These are phyloP conservation scores for Aspergillus asperescens DNA, from an alignment of 495 filamentous ascomycete species.

Conservation along the genomic window DNA sequence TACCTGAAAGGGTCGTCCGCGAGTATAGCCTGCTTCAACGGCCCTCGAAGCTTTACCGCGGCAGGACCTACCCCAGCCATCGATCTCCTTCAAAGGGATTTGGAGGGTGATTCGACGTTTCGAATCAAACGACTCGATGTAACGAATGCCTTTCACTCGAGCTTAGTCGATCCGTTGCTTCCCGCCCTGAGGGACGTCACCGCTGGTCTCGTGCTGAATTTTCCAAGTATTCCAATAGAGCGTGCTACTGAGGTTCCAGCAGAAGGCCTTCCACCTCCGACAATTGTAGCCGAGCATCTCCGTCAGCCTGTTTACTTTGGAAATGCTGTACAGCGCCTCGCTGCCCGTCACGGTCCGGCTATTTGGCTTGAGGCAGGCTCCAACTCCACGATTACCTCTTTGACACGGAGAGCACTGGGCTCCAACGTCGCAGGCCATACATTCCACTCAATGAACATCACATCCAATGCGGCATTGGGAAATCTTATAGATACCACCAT, in stretches of 20 bases:
- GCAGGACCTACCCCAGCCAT: constrained; percentile 38
- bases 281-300: constrained; percentile 42
- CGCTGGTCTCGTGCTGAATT: constrained; percentile 23
- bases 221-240: constrained; percentile 31
- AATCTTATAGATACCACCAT: constrained; percentile 39
- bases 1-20: not conserved
- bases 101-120: constrained; percentile 14
- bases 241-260: constrained; percentile 23
- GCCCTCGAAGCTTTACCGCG: constrained; percentile 40
- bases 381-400: constrained; percentile 40
- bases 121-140: constrained; percentile 39
- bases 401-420: constrained; percentile 34
- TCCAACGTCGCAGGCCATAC: constrained; percentile 1
- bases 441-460: constrained; percentile 45
- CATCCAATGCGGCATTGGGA: constrained; percentile 21
- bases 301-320: constrained; percentile 48
- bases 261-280: constrained; percentile 32
- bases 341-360: constrained; percentile 25
- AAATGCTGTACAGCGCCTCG: constrained; percentile 42
- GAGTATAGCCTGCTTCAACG: constrained; percentile 49
- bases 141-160: constrained; percentile 51
- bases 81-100: constrained; percentile 16
- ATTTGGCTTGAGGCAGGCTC: constrained; percentile 52
- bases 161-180: constrained; percentile 37
- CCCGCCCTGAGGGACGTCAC: constrained; percentile 23